phyloP scores from a whole-genome alignment of 2,329 filamentous ascomycete genomes.

The Colletotrichum sp. region DNA sequence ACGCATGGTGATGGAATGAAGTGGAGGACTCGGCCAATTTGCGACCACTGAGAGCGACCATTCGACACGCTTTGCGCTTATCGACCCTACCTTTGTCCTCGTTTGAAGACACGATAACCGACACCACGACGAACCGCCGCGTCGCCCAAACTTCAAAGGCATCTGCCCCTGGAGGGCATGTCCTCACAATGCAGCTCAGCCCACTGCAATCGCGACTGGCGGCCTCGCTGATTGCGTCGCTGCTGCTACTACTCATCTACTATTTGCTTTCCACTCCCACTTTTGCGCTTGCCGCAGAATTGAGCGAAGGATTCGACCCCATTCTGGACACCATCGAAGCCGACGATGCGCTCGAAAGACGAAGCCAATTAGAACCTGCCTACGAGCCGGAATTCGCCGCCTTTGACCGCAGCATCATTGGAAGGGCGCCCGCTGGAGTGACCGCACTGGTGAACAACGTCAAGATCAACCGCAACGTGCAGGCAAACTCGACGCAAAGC shows the following conservation, averaged over 20 bases:
- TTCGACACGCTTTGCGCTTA: neutral
- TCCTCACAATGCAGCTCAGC: constrained; percentile 62
- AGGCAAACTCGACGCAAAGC: constrained; percentile 64
- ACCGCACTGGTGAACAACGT: constrained; percentile 68
- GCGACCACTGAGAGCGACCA: neutral
- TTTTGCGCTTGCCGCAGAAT: constrained; percentile 68
- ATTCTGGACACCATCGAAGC: constrained; percentile 25
- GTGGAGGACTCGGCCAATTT: neutral
- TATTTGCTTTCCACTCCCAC: constrained; percentile 62
- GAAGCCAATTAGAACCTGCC: constrained; percentile 21
- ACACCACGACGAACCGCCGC: neutral
- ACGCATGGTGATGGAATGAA: constrained; percentile 7
- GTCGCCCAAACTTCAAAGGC: neutral
- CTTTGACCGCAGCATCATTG: constrained; percentile 68
- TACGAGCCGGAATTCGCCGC: constrained; percentile 68
- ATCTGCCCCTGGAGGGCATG: constrained; percentile 47
- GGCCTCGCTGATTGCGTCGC: constrained; percentile 67
- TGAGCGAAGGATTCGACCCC: constrained; percentile 28
- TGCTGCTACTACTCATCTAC: constrained; percentile 65
- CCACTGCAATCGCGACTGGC: constrained; percentile 75
- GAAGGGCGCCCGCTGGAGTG: constrained; percentile 60
- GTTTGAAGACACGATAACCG: neutral
- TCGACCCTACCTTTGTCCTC: neutral
- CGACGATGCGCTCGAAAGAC: constrained; percentile 21
- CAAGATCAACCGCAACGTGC: constrained; percentile 62